These are phyloP conservation scores for Saccharomyces hybrid DNA, from an alignment of 1,139 yeast species.

Conservation along the genomic window DNA sequence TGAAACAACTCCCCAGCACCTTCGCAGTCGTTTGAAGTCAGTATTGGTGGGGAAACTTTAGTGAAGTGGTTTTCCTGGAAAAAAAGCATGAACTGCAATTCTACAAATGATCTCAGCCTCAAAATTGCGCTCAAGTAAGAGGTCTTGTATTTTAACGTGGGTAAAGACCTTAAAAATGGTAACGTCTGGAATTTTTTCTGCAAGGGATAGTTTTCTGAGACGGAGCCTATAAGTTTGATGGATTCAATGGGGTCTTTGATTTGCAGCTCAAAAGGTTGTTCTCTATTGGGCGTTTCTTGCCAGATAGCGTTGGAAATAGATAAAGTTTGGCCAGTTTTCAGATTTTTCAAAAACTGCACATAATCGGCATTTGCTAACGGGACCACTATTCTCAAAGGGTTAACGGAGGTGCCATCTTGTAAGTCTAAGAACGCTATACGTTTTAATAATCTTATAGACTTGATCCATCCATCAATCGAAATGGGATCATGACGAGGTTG, in stretches of 20 bases:
- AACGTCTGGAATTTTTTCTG: slow-evolving; percentile 70
- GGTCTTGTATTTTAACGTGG: slow-evolving; percentile 76
- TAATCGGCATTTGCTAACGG: slow-evolving; percentile 32
- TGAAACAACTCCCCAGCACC: slow-evolving; percentile 91
- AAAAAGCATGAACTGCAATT: slow-evolving; percentile 45
- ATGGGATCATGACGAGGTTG: slow-evolving; percentile 7
- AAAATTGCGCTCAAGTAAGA: slow-evolving; percentile 55
- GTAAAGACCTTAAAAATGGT: slow-evolving; percentile 58
- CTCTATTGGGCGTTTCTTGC: slow-evolving; percentile 27
- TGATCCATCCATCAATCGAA: slow-evolving; percentile 57
- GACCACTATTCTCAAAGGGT: slow-evolving; percentile 53
- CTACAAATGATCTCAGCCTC: slow-evolving; percentile 65
- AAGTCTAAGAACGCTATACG: slow-evolving; percentile 74
- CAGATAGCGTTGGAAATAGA: slow-evolving; percentile 24
- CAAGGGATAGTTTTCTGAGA: slow-evolving; percentile 62
- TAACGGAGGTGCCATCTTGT: slow-evolving; percentile 61
- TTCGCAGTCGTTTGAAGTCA: slow-evolving; percentile 90
- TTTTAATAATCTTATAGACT: slow-evolving; percentile 62
- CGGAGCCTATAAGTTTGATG: slow-evolving; percentile 45
- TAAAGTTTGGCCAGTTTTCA: slow-evolving; percentile 40
- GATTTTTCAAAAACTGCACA: slow-evolving; percentile 8
- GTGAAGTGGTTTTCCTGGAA: slow-evolving; percentile 49
- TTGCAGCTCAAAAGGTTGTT: slow-evolving; percentile 43
- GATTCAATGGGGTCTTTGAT: slow-evolving; percentile 27
- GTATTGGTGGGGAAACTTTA: slow-evolving; percentile 77